Conservation (phyloP, 2,329 filamentous ascomycete species). For the Rhynchosporium graminicola region DNA sequence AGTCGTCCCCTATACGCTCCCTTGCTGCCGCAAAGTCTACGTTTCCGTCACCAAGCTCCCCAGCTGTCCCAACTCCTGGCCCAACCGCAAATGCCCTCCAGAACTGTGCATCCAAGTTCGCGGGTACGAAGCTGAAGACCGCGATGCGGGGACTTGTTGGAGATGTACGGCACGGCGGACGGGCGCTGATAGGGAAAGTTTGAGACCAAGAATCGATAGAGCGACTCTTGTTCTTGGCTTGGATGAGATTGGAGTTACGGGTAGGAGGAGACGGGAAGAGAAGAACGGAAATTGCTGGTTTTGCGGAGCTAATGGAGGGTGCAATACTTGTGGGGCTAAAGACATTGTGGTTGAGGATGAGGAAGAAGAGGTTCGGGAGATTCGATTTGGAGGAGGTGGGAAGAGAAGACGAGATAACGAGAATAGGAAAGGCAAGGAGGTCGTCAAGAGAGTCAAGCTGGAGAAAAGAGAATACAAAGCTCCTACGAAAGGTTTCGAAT, state of each 20-base stretch:
- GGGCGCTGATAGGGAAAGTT: constrained; percentile 23
- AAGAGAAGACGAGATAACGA: constrained; percentile 4
- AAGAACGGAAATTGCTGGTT: constrained; percentile 30
- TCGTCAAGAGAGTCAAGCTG: constrained; percentile 17
- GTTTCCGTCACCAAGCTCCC: constrained; percentile 29
- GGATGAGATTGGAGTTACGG: constrained; percentile 23
- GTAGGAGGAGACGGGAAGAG: constrained; percentile 25
- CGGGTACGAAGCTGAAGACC: constrained; percentile 17
- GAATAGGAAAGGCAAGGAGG: constrained; percentile 8
- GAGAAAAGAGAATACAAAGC: constrained; percentile 6
- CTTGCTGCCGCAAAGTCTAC: constrained; percentile 35
- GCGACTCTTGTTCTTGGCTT: constrained; percentile 30
- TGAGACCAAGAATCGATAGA: constrained; percentile 34
- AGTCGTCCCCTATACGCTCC: constrained; percentile 29
- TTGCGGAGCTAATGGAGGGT: constrained; percentile 27
- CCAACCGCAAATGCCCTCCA: constrained; percentile 33
- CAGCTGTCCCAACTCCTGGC: constrained; percentile 34
- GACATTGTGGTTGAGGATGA: constrained; percentile 1
- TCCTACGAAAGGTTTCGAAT: neutral
- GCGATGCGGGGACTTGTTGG: constrained; percentile 32
- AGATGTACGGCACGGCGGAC: constrained; percentile 28
- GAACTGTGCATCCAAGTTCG: constrained; percentile 34
- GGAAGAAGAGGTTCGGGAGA: neutral
- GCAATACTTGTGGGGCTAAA: constrained; percentile 24
- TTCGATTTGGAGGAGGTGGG: neutral